These are phyloP conservation scores for Acidomyces sp. DNA, from an alignment of 495 filamentous ascomycete genomes.

Conservation along the genomic window DNA sequence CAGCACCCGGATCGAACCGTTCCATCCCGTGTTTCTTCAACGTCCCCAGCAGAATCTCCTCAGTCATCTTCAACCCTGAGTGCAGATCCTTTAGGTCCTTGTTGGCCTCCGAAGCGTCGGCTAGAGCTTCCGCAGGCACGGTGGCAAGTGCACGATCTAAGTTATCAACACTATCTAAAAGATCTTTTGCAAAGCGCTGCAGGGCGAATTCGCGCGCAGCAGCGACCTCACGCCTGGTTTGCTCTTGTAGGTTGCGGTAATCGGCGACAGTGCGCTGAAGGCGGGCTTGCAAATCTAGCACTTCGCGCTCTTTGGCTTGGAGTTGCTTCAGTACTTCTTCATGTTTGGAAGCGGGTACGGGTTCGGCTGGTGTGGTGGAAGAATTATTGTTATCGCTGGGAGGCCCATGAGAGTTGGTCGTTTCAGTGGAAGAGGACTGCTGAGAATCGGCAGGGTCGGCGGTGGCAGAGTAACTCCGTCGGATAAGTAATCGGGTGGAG, in stretches of 20 bases:
- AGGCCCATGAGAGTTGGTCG: no score
- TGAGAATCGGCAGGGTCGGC: no score
- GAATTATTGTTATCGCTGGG: no score
- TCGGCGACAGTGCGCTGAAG: conserved; percentile 87
- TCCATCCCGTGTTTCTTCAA: conserved; percentile 88
- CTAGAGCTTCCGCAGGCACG: conserved; percentile 60
- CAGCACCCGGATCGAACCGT: conserved; percentile 62
- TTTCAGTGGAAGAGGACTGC: no score
- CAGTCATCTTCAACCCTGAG: conserved; percentile 87
- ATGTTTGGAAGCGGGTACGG: conserved; percentile 4
- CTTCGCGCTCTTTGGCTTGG: conserved; percentile 73
- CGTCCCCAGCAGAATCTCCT: conserved; percentile 73
- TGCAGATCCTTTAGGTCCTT: conserved; percentile 69
- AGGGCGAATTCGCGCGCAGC: conserved; percentile 81
- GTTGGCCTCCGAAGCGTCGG: conserved; percentile 28
- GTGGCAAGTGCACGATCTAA: conserved; percentile 77
- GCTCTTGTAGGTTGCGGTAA: conserved; percentile 92
- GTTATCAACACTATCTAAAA: conserved; percentile 91
- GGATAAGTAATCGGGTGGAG: conserved; percentile 1
- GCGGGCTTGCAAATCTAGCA: conserved; percentile 81
- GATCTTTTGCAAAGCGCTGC: conserved; percentile 84
- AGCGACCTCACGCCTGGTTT: conserved; percentile 82
- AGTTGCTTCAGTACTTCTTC: conserved; percentile 48
- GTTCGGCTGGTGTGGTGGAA: no score
- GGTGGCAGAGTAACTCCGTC: conserved; percentile 16